Evolutionary conservation across 2,329 filamentous ascomycete species (phyloP), one percentile per base, ranked within the genome.

Genomic region (Talaromyces amestolkiae): DNA sequence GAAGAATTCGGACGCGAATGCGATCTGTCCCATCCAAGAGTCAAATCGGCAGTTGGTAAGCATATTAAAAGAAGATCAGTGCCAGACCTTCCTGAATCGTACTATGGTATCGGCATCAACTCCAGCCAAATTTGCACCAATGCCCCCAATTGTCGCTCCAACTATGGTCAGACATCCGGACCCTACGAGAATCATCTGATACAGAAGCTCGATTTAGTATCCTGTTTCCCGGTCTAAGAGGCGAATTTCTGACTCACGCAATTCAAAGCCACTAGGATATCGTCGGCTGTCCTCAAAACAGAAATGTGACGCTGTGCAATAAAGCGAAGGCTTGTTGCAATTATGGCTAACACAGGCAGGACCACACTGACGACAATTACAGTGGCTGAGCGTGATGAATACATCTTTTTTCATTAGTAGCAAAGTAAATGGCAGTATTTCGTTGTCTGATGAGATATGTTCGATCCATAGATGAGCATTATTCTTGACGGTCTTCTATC

Each of bases 1-100:
- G 37, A 63, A 63, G 31, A 63, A 63, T 45, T 63, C 61, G n/a
- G 61, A 63, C 15, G 41, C 35, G 31, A 63, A 63, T 19, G 51
- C 51, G 19, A 54, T 54, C 51, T 54, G 51, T 35, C 31, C 31
- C 11, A 7, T 19, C 19, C 51, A 54, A 31, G 15, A 17, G 27
- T 35, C 17, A 54, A 10, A 11, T 17, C 24, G 6, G 15, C 27
- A 35, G 27, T 35, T 27, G 15, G 5, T 54, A 10, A 33, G 7
- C 11, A 19, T 54, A 45, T 9, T 2, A 45, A 45, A 19, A 45
- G n/a, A 31, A 31, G 17, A 17, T 45, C 10, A 10, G 13, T 8
- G 3, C 35, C 35, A 35, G 43, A 54, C 61, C 61, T 63, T 63
- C 27, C 49, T 33, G 11, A 63, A 63, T 43, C 61, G 49, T 15